Conservation (phyloP, 2,329 filamentous ascomycete species). For the Hypomyces perniciosus region DNA sequence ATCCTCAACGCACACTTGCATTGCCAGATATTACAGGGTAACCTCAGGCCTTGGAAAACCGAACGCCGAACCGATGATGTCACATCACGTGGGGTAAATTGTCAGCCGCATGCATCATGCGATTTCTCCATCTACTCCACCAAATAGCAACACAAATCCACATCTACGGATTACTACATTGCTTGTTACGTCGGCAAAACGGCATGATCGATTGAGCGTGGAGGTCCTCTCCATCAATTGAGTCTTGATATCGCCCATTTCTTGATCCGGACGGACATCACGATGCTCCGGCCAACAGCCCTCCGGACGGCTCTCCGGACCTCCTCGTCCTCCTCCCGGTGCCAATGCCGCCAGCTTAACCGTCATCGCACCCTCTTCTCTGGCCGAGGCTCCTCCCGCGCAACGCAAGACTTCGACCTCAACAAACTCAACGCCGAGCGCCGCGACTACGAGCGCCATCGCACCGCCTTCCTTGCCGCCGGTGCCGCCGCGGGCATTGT, state of each 20-base stretch:
- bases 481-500: slow-evolving; percentile 46
- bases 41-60: background rate
- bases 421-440: slow-evolving; percentile 40
- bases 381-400: slow-evolving; percentile 25
- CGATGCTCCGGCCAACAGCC: slow-evolving; percentile 25
- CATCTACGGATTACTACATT: background rate
- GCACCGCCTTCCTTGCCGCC: slow-evolving; percentile 45
- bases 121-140: background rate
- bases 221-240: background rate
- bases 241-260: background rate
- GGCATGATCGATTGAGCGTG: background rate
- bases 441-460: slow-evolving; percentile 44
- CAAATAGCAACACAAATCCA: background rate
- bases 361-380: slow-evolving; percentile 25
- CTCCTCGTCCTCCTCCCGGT: slow-evolving; percentile 13
- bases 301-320: slow-evolving; percentile 21
- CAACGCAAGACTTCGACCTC: slow-evolving; percentile 46
- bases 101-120: slow-evolving; percentile 6
- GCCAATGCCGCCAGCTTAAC: slow-evolving; percentile 12
- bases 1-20: background rate
- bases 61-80: slow-evolving; percentile 5
- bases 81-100: slow-evolving; percentile 13
- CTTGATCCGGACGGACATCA: background rate
- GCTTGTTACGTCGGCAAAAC: too few relatives aligned
- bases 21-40: slow-evolving; percentile 2